These are phyloP conservation scores for Exophiala bonariae DNA, from an alignment of 2,329 filamentous ascomycete species.

Conservation along the genomic window DNA sequence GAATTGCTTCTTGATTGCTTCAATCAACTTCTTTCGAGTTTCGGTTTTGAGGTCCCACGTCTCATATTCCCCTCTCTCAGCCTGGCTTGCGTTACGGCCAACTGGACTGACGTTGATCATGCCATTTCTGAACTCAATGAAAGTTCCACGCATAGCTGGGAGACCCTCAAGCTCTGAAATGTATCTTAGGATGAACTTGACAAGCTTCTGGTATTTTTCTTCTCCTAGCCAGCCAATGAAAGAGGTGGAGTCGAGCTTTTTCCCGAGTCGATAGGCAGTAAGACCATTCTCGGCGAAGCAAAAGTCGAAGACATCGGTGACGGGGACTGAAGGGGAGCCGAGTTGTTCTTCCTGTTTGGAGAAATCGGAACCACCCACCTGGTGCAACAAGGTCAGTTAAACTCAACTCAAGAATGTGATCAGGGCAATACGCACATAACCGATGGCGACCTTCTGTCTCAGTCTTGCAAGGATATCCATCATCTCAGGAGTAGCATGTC, in stretches of 20 bases:
- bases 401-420: neutral
- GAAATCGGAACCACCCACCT: conserved; percentile 85
- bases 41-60: conserved; percentile 76
- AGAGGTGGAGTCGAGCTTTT: conserved; percentile 71
- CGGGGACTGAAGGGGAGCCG: conserved; percentile 65
- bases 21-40: conserved; percentile 75
- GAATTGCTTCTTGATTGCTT: conserved; percentile 76
- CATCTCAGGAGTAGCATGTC: conserved; percentile 78
- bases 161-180: conserved; percentile 59
- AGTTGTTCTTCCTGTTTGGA: conserved; percentile 96
- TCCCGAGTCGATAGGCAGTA: conserved; percentile 81
- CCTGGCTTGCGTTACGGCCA: conserved; percentile 75
- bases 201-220: conserved; percentile 65
- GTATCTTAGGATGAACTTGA: conserved; percentile 60
- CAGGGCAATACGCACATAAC: conserved; percentile 57
- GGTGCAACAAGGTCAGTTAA: conserved; percentile 4
- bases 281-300: conserved; percentile 97
- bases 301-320: conserved; percentile 91
- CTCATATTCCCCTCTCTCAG: conserved; percentile 82
- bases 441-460: conserved; percentile 84
- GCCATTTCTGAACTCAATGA: conserved; percentile 65
- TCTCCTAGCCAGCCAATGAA: conserved; percentile 95
- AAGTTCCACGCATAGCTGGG: conserved; percentile 66
- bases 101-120: conserved; percentile 66
- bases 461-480: conserved; percentile 75